Conservation (phyloP, 139 green algal species). For the Chlorella sp. region DNA sequence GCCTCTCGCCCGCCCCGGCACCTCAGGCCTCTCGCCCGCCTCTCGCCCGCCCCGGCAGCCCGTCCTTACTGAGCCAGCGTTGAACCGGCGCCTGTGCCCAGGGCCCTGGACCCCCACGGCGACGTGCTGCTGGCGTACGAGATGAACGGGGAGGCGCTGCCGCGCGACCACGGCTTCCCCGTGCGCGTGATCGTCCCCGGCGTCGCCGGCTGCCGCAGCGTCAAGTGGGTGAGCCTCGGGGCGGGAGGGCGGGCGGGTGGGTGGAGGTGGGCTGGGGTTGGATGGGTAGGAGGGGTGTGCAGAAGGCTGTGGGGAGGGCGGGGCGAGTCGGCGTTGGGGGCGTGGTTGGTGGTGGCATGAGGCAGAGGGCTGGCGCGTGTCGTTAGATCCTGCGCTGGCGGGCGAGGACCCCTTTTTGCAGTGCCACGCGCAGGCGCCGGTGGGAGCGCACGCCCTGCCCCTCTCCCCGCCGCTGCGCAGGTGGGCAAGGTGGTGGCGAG, state of each 20-base stretch:
- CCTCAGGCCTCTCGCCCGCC: too few species aligned
- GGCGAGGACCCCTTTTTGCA: too few species aligned
- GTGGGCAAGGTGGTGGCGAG: conserved; percentile 48
- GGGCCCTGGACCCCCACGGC: conserved; percentile 52
- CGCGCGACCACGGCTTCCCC: conserved; percentile 78
- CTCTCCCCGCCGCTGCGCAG: not conserved
- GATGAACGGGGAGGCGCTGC: conserved; percentile 90
- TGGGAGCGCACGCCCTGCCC: not conserved
- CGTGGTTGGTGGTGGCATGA: too few species aligned
- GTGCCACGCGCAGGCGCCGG: too few species aligned
- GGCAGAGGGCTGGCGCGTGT: too few species aligned
- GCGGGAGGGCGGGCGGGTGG: not conserved
- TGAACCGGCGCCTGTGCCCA: conserved; percentile 59
- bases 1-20: too few species aligned
- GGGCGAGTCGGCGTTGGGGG: too few species aligned
- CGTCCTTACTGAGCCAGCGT: too few species aligned
- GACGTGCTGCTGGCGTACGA: conserved; percentile 91
- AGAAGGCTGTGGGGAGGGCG: too few species aligned
- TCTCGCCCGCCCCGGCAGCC: too few species aligned
- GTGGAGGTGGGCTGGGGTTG: not conserved
- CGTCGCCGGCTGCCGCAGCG: conserved; percentile 68
- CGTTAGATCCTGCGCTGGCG: too few species aligned
- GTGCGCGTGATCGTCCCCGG: conserved; percentile 80
- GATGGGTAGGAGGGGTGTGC: not conserved
- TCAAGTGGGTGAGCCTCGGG: conserved; percentile 79